These are phyloP conservation scores for Termitomyces sp. DNA, from an alignment of 768 basidiomycete genomes.

Conservation along the genomic window DNA sequence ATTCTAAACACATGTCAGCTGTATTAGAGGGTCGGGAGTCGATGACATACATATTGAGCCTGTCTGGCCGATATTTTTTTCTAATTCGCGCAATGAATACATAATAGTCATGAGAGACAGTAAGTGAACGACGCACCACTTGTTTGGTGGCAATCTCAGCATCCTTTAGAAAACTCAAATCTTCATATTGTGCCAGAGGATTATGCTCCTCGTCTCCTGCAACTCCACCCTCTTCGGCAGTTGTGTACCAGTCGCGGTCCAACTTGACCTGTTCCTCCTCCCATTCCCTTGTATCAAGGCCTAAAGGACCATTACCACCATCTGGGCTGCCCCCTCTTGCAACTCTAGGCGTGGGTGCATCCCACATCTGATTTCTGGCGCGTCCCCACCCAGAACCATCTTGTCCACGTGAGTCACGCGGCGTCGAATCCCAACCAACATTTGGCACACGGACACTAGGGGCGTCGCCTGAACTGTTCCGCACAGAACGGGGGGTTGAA, in stretches of 20 bases:
- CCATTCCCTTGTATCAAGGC: conserved; percentile 84
- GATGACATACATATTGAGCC: conserved; percentile 81
- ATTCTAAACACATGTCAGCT: conserved; percentile 48
- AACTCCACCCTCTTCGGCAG: conserved; percentile 81
- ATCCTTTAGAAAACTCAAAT: conserved; percentile 61
- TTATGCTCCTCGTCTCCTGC: conserved; percentile 92
- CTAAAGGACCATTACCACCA: conserved; percentile 54
- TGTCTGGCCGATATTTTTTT: conserved; percentile 91
- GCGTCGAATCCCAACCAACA: conserved; percentile 93
- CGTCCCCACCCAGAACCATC: conserved; percentile 61
- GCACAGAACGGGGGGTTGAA: conserved; percentile 56
- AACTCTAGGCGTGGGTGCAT: conserved; percentile 76
- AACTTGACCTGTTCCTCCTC: conserved; percentile 91
- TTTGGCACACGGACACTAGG: conserved; percentile 90
- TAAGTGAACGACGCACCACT: conserved; percentile 39
- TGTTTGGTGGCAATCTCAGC: conserved; percentile 74
- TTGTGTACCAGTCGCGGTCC: conserved; percentile 96
- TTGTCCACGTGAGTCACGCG: conserved; percentile 49
- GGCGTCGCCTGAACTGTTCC: conserved; percentile 35
- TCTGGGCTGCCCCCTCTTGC: conserved; percentile 66
- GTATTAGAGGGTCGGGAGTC: no score
- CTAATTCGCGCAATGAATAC: conserved; percentile 25
- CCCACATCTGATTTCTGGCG: conserved; percentile 58
- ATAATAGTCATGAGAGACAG: neutral
- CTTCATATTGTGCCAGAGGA: conserved; percentile 90